phyloP scores from a whole-genome alignment of 257 asterid genomes.

The Salvia miltiorrhiza region DNA sequence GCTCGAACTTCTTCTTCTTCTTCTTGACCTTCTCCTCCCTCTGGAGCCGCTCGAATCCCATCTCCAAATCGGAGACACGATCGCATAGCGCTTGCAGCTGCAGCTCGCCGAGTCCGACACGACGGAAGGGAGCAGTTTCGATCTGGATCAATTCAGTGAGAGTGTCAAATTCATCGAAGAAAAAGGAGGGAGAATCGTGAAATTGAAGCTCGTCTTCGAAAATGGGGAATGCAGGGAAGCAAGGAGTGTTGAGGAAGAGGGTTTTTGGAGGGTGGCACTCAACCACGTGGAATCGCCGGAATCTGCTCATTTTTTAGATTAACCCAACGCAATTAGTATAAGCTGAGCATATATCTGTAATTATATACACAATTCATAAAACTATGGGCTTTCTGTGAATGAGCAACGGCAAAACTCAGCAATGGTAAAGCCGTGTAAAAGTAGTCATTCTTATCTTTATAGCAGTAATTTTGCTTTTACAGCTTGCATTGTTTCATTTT shows the following conservation, averaged over 20 bases:
- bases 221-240: slow-evolving; percentile 21
- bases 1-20: slow-evolving; percentile 28
- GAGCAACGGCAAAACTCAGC: too few relatives aligned
- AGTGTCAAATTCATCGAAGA: slow-evolving; percentile 42
- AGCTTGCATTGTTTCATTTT: too few relatives aligned
- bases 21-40: slow-evolving; percentile 15
- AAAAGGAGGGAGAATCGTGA: slow-evolving; percentile 16
- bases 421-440: too few relatives aligned
- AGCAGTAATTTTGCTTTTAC: too few relatives aligned
- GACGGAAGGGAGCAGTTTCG: slow-evolving; percentile 34
- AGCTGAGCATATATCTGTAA: too few relatives aligned
- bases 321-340: too few relatives aligned
- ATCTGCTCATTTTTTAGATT: slow-evolving; percentile 44
- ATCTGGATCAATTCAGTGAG: slow-evolving; percentile 82
- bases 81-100: slow-evolving; percentile 47
- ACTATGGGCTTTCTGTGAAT: too few relatives aligned
- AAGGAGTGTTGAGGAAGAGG: slow-evolving; percentile 23
- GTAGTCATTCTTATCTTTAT: too few relatives aligned
- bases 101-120: slow-evolving; percentile 6
- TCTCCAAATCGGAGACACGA: slow-evolving; percentile 72
- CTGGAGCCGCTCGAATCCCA: slow-evolving; percentile 35
- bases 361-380: too few relatives aligned
- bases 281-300: slow-evolving; percentile 55
- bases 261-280: slow-evolving; percentile 37
- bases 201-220: slow-evolving; percentile 42